phyloP scores from a whole-genome alignment of 1,284 basidiomycete genomes.

The Kwoniella shivajii region DNA sequence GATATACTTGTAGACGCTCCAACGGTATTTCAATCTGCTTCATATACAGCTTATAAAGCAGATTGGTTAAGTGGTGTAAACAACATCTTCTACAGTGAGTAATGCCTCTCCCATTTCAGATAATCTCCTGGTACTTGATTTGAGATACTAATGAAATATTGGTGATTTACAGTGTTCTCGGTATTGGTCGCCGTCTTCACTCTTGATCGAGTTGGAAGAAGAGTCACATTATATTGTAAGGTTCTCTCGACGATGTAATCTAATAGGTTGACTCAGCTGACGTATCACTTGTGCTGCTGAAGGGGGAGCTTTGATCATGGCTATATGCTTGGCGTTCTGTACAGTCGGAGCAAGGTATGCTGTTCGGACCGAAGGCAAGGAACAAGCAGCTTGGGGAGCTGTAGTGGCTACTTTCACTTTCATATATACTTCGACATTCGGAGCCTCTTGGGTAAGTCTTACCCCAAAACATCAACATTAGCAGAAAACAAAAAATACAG shows the following conservation, averaged over 20 bases:
- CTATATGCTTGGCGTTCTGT: conserved; percentile 21
- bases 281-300: not conserved
- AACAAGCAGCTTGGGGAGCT: conserved; percentile 10
- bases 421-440: conserved; percentile 37
- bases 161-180: conserved; percentile 16
- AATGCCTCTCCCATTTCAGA: too few relatives aligned
- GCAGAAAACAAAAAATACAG: not conserved
- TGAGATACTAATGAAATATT: not conserved
- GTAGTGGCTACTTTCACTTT: conserved; percentile 23
- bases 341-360: conserved; percentile 14
- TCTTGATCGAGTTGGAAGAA: conserved; percentile 44
- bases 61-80: conserved; percentile 43
- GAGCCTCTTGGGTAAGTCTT: conserved; percentile 33
- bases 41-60: conserved; percentile 39
- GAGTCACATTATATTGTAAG: conserved; percentile 26
- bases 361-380: not conserved
- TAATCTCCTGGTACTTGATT: not conserved
- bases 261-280: not conserved
- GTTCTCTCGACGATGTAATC: not conserved
- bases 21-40: conserved; percentile 35
- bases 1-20: conserved; percentile 16
- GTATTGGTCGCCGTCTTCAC: conserved; percentile 41
- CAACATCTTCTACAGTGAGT: conserved; percentile 38
- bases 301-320: conserved; percentile 31
- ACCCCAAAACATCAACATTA: not conserved